A percentile compares a stretch with the other conserved stretches of the same genome.
These are phyloP conservation scores for Paramarasmius palmivorus DNA, from an alignment of 1,284 basidiomycete genomes.

Conservation along the genomic window DNA sequence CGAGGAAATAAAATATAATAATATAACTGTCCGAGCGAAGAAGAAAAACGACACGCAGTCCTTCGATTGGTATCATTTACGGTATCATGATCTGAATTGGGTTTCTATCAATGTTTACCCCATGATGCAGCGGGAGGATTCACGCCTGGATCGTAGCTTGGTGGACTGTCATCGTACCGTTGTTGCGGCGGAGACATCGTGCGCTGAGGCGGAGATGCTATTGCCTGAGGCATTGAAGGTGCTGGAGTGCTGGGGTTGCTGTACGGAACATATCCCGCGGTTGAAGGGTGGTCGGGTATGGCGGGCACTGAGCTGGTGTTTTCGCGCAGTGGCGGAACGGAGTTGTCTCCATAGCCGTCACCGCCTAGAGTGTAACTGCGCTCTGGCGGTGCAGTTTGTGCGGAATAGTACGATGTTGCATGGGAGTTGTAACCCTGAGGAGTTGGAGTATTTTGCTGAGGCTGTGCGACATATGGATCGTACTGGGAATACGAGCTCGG, in stretches of 20 bases:
- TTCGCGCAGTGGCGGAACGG: conserved; percentile 41
- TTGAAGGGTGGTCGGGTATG: conserved; percentile 17
- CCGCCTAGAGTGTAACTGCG: conserved; percentile 60
- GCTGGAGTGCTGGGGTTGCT: conserved; percentile 24
- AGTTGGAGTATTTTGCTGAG: conserved; percentile 18
- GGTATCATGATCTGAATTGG: no score
- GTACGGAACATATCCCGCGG: conserved; percentile 26
- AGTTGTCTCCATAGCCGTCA: conserved; percentile 52
- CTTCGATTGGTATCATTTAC: conserved; percentile 6
- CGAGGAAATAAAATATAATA: conserved; percentile 4
- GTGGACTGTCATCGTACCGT: conserved; percentile 55
- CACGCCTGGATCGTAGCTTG: conserved; percentile 59
- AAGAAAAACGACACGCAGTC: not conserved
- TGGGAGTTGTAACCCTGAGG: conserved; percentile 25
- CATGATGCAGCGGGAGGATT: conserved; percentile 49
- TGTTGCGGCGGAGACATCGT: conserved; percentile 10
- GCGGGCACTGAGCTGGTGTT: conserved; percentile 11
- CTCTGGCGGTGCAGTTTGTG: conserved; percentile 35
- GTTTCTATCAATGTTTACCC: conserved; percentile 43
- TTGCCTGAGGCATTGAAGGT: conserved; percentile 41
- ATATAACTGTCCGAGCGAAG: not conserved
- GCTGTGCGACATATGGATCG: conserved; percentile 40
- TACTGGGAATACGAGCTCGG: conserved; percentile 47
- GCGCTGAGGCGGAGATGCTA: conserved; percentile 32
- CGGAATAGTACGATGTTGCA: conserved; percentile 30